Conservation (phyloP, 2,329 filamentous ascomycete species). For the Penicillium sp. region DNA sequence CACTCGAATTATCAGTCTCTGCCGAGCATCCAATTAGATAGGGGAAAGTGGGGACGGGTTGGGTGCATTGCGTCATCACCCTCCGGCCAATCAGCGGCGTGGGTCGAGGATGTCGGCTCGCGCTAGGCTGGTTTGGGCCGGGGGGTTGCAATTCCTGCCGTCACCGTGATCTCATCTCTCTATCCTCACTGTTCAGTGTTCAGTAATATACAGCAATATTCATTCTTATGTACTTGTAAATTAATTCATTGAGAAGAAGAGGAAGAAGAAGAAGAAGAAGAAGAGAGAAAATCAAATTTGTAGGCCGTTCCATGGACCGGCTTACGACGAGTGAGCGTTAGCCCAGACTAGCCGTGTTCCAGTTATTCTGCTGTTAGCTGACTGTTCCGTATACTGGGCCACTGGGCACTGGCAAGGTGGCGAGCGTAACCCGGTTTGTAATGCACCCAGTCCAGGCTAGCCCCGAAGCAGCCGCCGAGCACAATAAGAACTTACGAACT, state of each 20-base stretch:
- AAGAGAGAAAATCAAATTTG: neutral
- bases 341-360: conserved; percentile 2
- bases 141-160: conserved; percentile 18
- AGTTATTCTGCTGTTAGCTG: neutral
- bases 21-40: neutral
- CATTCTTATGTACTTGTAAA: too few relatives aligned
- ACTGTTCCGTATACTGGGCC: too few relatives aligned
- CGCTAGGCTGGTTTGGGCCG: neutral
- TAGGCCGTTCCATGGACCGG: neutral
- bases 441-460: conserved; percentile 1
- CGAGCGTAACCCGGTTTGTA: neutral
- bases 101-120: neutral
- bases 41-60: neutral
- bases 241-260: too few relatives aligned
- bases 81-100: neutral
- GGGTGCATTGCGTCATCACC: conserved; percentile 9
- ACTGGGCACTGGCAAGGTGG: too few relatives aligned
- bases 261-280: neutral
- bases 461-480: neutral
- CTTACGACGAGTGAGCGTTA: neutral
- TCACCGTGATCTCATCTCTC: conserved; percentile 36
- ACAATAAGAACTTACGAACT: neutral
- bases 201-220: too few relatives aligned
- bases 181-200: too few relatives aligned
- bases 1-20: neutral